Percentiles rank a stretch among this genome's conserved stretches.
phyloP scores from a whole-genome alignment of 2,329 filamentous ascomycete genomes.

The Talaromyces sp. region DNA sequence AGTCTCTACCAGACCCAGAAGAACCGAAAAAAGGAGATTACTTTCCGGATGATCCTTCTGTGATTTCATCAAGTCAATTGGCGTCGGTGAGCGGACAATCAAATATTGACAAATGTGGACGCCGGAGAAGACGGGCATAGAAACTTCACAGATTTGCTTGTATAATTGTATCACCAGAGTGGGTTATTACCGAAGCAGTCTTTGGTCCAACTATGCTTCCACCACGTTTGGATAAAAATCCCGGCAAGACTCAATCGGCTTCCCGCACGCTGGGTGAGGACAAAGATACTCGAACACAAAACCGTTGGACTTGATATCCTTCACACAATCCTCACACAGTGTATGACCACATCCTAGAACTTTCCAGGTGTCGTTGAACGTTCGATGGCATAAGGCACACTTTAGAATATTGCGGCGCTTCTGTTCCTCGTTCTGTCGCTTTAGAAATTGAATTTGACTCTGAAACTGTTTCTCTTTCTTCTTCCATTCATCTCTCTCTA shows the following conservation, averaged over 20 bases:
- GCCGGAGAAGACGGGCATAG: neutral
- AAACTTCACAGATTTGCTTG: neutral
- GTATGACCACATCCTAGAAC: neutral
- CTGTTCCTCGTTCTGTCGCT: neutral
- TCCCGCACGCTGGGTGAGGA: neutral
- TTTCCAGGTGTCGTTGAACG: neutral
- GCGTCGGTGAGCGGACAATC: neutral
- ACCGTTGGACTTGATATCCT: neutral
- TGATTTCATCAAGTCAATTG: neutral
- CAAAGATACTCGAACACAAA: neutral
- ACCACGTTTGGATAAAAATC: conserved; percentile 1
- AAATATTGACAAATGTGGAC: neutral
- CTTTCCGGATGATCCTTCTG: too few relatives aligned
- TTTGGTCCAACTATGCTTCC: neutral
- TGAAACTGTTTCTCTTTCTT: neutral
- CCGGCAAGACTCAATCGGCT: neutral
- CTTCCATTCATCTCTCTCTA: neutral
- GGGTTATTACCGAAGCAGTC: neutral
- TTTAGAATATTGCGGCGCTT: neutral
- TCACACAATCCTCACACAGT: neutral
- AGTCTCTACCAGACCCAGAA: too few relatives aligned
- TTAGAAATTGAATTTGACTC: neutral
- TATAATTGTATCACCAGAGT: neutral
- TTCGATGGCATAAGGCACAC: neutral
- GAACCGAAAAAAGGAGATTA: too few relatives aligned